Percentiles rank a stretch among this genome's conserved stretches.
Conservation (phyloP, 192 early-diverging fungal genomes). For the Helicostylum pulchrum region DNA sequence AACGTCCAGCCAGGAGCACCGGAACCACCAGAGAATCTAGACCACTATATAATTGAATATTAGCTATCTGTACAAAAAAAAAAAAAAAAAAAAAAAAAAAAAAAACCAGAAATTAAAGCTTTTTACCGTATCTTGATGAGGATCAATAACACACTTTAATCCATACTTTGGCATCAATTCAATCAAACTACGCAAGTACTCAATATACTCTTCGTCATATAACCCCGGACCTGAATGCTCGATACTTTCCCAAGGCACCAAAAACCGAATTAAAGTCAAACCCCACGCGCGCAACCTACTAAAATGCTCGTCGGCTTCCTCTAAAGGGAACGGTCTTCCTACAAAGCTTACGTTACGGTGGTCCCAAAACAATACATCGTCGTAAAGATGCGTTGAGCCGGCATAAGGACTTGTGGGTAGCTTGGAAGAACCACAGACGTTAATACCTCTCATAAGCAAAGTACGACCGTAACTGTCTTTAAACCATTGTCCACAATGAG, state of each 20-base stretch:
- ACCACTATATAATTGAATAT: conserved; percentile 42
- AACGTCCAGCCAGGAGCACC: conserved; percentile 89
- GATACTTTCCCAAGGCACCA: conserved; percentile 81
- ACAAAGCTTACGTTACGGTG: conserved; percentile 76
- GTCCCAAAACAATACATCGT: conserved; percentile 58
- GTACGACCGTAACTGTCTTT: conserved; percentile 55
- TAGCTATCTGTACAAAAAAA: too few relatives aligned
- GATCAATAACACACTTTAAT: conserved; percentile 83
- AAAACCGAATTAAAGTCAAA: conserved; percentile 70
- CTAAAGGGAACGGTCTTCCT: conserved; percentile 72
- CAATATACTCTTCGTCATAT: conserved; percentile 81
- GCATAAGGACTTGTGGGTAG: conserved; percentile 65
- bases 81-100: too few relatives aligned
- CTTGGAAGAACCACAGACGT: conserved; percentile 75
- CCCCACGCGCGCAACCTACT: conserved; percentile 71
- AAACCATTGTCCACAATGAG: conserved; percentile 35
- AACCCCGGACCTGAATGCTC: conserved; percentile 79
- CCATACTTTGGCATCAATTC: conserved; percentile 68
- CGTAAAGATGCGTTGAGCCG: conserved; percentile 57
- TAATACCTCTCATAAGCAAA: conserved; percentile 71
- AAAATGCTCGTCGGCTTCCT: conserved; percentile 75
- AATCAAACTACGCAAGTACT: conserved; percentile 66
- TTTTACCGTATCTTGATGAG: conserved; percentile 81
- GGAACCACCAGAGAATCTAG: conserved; percentile 73
- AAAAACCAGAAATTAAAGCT: neutral